phyloP scores from a whole-genome alignment of 2,329 filamentous ascomycete species.

The Claviceps citrina region DNA sequence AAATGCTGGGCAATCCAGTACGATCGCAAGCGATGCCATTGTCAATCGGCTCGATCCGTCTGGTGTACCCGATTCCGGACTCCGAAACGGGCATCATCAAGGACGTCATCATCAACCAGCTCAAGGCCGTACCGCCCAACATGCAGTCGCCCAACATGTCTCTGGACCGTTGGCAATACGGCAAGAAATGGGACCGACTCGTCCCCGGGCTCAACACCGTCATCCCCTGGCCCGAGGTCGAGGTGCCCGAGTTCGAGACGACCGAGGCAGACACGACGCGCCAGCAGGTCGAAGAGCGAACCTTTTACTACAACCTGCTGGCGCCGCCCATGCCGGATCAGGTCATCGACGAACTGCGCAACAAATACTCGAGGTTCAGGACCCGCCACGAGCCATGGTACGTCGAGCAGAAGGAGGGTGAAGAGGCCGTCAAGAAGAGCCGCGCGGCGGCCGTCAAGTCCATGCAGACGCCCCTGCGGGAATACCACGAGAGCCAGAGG shows the following conservation, averaged over 20 bases:
- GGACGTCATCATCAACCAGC: slow-evolving; percentile 64
- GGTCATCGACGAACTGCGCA: slow-evolving; percentile 76
- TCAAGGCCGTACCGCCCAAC: slow-evolving; percentile 37
- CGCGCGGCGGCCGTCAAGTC: slow-evolving; percentile 15
- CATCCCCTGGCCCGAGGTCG: slow-evolving; percentile 60
- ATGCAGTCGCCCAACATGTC: slow-evolving; percentile 31
- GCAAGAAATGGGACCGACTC: slow-evolving; percentile 35
- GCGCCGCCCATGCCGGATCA: slow-evolving; percentile 59
- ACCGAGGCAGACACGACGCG: slow-evolving; percentile 56
- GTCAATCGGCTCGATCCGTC: slow-evolving; percentile 57
- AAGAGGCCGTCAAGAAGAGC: slow-evolving; percentile 33
- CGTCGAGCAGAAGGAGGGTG: slow-evolving; percentile 44
- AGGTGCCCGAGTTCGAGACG: slow-evolving; percentile 35
- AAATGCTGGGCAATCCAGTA: slow-evolving; percentile 17
- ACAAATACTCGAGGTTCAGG: slow-evolving; percentile 68
- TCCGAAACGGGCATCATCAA: slow-evolving; percentile 45
- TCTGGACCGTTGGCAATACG: slow-evolving; percentile 24
- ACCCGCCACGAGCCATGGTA: slow-evolving; percentile 66
- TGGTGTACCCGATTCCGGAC: slow-evolving; percentile 63
- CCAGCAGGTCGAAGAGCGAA: slow-evolving; percentile 56
- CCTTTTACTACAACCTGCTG: slow-evolving; percentile 65
- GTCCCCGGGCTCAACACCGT: slow-evolving; percentile 56
- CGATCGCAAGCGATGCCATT: slow-evolving; percentile 31
- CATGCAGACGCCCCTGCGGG: slow-evolving; percentile 42
- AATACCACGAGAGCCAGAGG: slow-evolving; percentile 41